Evolutionary conservation across 306 rosid genomes (phyloP).

Genomic region (Citrullus colocynthis): DNA sequence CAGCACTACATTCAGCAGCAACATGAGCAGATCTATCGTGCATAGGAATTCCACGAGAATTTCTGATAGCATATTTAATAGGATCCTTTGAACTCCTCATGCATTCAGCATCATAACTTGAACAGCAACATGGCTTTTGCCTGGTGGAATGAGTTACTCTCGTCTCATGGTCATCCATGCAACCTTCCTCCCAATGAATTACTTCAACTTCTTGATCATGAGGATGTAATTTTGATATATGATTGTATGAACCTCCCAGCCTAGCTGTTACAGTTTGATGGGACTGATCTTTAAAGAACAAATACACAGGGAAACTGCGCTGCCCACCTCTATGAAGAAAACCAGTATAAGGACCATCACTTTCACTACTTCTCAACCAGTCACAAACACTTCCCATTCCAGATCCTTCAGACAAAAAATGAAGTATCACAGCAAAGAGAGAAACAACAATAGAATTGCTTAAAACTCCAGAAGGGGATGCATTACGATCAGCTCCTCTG

Average conservation of each 20-base stretch:
- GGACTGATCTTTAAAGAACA: constrained; percentile 59
- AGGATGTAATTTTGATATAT: constrained; percentile 56
- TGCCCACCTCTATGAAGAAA: constrained; percentile 96
- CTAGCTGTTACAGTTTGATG: constrained; percentile 59
- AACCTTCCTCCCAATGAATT: constrained; percentile 86
- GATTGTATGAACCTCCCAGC: constrained; percentile 89
- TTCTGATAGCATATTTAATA: constrained; percentile 41
- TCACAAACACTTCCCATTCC: constrained; percentile 54
- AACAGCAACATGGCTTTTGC: constrained; percentile 92
- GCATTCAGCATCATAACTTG: constrained; percentile 60
- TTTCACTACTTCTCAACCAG: constrained; percentile 67
- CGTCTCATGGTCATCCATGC: constrained; percentile 76
- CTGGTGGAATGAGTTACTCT: constrained; percentile 70
- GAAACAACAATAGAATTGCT: constrained; percentile 88
- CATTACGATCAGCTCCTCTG: constrained; percentile 73
- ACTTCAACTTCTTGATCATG: constrained; percentile 48
- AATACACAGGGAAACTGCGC: constrained; percentile 58
- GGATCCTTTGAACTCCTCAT: constrained; percentile 57
- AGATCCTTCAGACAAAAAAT: constrained; percentile 92
- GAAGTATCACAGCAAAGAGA: constrained; percentile 73
- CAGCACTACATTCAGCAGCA: constrained; percentile 69
- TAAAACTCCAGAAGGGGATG: constrained; percentile 78
- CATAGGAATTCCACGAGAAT: constrained; percentile 53
- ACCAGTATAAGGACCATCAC: constrained; percentile 48
- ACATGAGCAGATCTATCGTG: constrained; percentile 83